Evolutionary conservation across 768 basidiomycete species (phyloP).

Genomic region (Strobilomyces echinocephalus): DNA sequence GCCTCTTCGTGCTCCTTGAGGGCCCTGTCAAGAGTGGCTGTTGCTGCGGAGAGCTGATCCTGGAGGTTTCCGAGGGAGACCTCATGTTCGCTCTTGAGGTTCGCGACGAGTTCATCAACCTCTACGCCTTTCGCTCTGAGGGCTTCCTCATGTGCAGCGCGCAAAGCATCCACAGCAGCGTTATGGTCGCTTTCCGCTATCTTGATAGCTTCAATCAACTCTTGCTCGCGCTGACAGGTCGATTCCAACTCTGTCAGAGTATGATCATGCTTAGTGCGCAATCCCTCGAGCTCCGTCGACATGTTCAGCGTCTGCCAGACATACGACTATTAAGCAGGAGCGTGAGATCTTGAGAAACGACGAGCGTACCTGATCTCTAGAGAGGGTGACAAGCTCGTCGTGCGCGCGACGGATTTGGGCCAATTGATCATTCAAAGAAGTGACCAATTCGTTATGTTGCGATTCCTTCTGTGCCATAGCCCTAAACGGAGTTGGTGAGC

Average conservation of each 20-base stretch:
- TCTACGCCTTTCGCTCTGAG: conserved; percentile 41
- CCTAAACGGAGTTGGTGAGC: conserved; percentile 36
- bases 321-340: neutral
- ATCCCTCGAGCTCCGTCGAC: conserved; percentile 77
- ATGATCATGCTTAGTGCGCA: conserved; percentile 58
- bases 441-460: conserved; percentile 76
- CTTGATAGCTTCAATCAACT: conserved; percentile 47
- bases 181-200: conserved; percentile 48
- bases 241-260: conserved; percentile 50
- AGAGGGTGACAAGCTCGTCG: conserved; percentile 75
- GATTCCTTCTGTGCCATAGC: conserved; percentile 99
- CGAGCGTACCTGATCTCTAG: conserved; percentile 70
- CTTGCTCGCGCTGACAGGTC: conserved; percentile 52
- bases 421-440: conserved; percentile 65
- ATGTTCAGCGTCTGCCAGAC: conserved; percentile 67
- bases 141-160: conserved; percentile 40
- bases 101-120: conserved; percentile 37
- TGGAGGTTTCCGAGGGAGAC: conserved; percentile 35
- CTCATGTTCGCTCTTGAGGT: conserved; percentile 49
- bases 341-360: neutral
- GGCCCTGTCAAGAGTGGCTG: conserved; percentile 40
- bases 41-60: conserved; percentile 41
- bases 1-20: conserved; percentile 56
- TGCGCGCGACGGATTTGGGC: conserved; percentile 68
- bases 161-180: conserved; percentile 44